A percentile compares a stretch with the other conserved stretches of the same genome.
These are phyloP conservation scores for Fusarium sarcochroum DNA, from an alignment of 2,329 filamentous ascomycete species.

Conservation along the genomic window DNA sequence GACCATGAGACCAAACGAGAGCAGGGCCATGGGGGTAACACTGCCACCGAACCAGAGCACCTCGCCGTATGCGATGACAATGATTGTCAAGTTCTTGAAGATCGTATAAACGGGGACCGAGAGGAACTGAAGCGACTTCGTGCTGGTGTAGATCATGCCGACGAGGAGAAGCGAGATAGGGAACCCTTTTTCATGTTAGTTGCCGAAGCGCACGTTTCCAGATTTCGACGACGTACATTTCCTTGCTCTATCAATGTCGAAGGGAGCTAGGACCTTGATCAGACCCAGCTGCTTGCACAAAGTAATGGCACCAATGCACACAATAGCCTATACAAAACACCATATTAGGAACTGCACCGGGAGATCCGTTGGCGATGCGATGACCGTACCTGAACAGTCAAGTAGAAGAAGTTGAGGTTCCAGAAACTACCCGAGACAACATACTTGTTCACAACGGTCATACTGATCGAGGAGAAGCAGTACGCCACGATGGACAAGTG, in stretches of 20 bases:
- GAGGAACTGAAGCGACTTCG: conserved; percentile 94
- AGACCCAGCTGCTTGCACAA: conserved; percentile 84
- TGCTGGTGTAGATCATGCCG: conserved; percentile 98
- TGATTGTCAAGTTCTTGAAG: conserved; percentile 99
- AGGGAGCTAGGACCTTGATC: conserved; percentile 85
- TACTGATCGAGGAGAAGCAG: conserved; percentile 95
- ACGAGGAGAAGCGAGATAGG: conserved; percentile 95
- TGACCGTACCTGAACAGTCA: conserved; percentile 85
- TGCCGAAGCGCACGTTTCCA: neutral
- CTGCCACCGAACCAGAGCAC: conserved; percentile 98
- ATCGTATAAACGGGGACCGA: conserved; percentile 99
- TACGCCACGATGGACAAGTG: conserved; percentile 87
- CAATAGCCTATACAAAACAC: conserved; percentile 75
- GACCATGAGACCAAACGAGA: conserved; percentile 97
- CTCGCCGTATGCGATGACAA: conserved; percentile 97
- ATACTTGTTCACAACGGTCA: conserved; percentile 99
- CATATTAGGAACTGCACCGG: conserved; percentile 16
- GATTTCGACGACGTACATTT: conserved; percentile 76
- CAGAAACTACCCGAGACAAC: conserved; percentile 91
- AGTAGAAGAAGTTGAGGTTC: conserved; percentile 97
- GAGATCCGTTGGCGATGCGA: neutral
- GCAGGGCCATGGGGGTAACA: conserved; percentile 87
- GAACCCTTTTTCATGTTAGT: conserved; percentile 76
- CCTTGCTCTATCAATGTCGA: conserved; percentile 89
- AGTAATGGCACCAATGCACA: conserved; percentile 89